Evolutionary conservation across 2,329 filamentous ascomycete genomes (phyloP), one percentile per base, ranked within the genome.

Genomic region (Fusarium mangiferae): DNA sequence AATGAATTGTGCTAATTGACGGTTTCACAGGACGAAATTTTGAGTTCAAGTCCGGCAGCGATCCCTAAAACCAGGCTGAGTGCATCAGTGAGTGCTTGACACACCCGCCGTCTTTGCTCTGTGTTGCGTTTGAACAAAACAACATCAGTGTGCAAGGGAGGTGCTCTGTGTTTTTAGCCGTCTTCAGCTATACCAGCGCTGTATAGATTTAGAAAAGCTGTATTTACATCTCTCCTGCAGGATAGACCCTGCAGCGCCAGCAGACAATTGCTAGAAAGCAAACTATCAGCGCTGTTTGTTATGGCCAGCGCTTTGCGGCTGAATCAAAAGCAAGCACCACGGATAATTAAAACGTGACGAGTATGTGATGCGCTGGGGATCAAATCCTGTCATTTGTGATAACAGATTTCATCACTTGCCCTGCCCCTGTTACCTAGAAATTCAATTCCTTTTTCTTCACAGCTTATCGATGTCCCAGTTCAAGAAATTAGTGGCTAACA

Each of bases 361-460:
- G 28, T 44, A 36, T 46, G 54, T 48, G 56, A 68, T 61, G 36
- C 39, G 15, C 42, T 55, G 41, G 35, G 61, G 68, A 72, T 76
- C 61, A 59, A 49, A 45, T 64, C 33, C 59, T 65, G 51, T 75
- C 72, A 72, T 65, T 70, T 75, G 52, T 75, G 70, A 77, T 58
- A 78, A 41, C 35, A 20, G 24, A 66, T 13, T 35, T n/a, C n/a
- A 52, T 38, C 39, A 46, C 30, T 28, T 42, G 57, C 45, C 61
- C 55, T 41, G 72, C 61, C 45, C 65, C 44, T 38, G n/a, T 28
- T n/a, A 48, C 54, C 52, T 66, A 44, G 39, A 35, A 26, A 42
- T 28, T 35, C 26, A 46, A 26, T 63, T 65, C 46, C 51, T 71
- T 61, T 64, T 68, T 13, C 28, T 48, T 24, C 38, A 35, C 48